Conservation (phyloP, 306 rosid species). For the Glycine tomentella region DNA sequence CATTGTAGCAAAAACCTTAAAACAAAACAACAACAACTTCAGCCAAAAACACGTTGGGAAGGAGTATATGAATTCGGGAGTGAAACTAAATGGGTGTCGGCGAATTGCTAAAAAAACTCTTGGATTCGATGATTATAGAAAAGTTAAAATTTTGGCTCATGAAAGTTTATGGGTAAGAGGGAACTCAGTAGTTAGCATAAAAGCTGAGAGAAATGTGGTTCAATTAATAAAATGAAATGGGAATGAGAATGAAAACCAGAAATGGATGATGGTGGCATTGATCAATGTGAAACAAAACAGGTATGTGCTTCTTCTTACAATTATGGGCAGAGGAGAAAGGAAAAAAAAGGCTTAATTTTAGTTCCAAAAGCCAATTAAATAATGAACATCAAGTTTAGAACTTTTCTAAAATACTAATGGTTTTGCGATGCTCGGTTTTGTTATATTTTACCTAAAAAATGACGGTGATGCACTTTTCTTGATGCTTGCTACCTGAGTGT, state of each 20-base stretch:
- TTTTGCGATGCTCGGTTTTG: neutral
- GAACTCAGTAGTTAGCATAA: neutral
- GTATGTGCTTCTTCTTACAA: neutral
- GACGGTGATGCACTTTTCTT: slow-evolving; percentile 33
- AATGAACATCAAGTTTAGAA: neutral
- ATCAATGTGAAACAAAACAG: neutral
- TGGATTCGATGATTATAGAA: slow-evolving; percentile 14
- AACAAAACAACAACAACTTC: slow-evolving; percentile 28
- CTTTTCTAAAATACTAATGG: slow-evolving; percentile 44
- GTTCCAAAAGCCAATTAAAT: neutral
- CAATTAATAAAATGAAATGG: neutral
- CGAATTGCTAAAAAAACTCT: slow-evolving; percentile 7
- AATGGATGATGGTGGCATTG: slow-evolving; percentile 38
- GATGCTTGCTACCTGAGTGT: neutral
- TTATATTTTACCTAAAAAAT: slow-evolving; percentile 8
- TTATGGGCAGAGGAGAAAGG: no score
- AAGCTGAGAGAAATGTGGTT: neutral
- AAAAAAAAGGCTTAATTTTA: neutral
- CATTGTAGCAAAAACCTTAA: slow-evolving; percentile 11
- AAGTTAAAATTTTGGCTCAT: slow-evolving; percentile 18
- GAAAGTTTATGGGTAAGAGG: slow-evolving; percentile 1
- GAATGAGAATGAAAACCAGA: neutral
- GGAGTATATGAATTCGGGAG: neutral
- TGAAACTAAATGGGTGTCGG: slow-evolving; percentile 9
- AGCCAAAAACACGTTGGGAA: slow-evolving; percentile 6